Conservation (phyloP, 805 yeast genomes). For the Torulaspora gathmanii region DNA sequence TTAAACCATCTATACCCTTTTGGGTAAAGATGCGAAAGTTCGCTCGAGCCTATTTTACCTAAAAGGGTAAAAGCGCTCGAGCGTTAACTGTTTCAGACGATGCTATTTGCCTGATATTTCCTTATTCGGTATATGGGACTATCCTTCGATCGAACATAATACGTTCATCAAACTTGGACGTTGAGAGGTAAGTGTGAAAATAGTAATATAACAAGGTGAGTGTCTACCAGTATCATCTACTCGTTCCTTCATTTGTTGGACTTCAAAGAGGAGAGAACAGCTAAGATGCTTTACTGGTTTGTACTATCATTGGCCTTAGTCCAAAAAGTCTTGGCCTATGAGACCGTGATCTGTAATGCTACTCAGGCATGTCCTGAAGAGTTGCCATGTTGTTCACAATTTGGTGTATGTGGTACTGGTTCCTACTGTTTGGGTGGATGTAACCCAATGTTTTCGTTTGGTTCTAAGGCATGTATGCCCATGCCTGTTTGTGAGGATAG, state of each 20-base stretch:
- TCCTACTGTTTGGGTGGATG: conserved; percentile 77
- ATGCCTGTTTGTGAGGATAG: conserved; percentile 65
- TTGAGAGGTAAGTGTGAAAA: not conserved
- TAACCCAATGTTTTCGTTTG: conserved; percentile 63
- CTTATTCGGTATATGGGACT: not conserved
- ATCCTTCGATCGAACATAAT: not conserved
- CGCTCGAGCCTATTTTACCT: not conserved
- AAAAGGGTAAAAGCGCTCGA: not conserved
- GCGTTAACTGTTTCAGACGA: not conserved
- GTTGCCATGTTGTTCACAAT: conserved; percentile 80
- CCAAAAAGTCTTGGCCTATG: conserved; percentile 1
- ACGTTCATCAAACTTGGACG: not conserved
- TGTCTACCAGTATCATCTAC: not conserved
- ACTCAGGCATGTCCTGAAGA: conserved; percentile 64
- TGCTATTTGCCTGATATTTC: not conserved
- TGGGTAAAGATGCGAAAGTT: conserved; percentile 2
- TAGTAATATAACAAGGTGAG: not conserved
- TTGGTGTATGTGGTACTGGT: conserved; percentile 78
- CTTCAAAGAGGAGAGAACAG: not conserved
- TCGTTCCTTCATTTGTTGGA: not conserved
- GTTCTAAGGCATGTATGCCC: conserved; percentile 73
- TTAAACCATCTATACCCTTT: not conserved
- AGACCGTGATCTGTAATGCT: conserved; percentile 45
- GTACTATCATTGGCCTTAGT: conserved; percentile 1
- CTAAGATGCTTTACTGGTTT: not conserved